These are phyloP conservation scores for Gossypium arboreum DNA, from an alignment of 345 rosid genomes.

Conservation along the genomic window DNA sequence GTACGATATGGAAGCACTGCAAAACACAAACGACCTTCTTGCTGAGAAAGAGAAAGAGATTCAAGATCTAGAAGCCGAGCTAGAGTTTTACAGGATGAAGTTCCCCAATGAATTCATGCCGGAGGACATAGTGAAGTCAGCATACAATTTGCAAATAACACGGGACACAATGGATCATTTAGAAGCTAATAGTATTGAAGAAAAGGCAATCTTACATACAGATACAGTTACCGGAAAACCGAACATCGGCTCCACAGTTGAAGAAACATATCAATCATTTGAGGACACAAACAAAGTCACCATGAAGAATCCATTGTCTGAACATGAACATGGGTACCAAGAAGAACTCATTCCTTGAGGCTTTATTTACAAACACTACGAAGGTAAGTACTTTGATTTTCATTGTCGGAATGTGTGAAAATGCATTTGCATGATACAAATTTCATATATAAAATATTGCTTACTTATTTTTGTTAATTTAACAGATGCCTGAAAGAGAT, in stretches of 20 bases:
- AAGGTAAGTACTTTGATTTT: background rate
- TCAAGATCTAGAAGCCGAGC: constrained; percentile 82
- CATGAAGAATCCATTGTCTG: constrained; percentile 7
- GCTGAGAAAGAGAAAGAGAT: constrained; percentile 75
- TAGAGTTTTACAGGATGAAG: constrained; percentile 59
- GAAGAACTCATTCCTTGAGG: constrained; percentile 14
- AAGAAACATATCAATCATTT: constrained; percentile 5
- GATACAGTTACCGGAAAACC: constrained; percentile 4
- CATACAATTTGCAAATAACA: constrained; percentile 13
- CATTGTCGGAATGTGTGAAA: background rate
- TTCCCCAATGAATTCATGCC: constrained; percentile 28
- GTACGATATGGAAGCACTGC: constrained; percentile 92
- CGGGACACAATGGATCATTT: constrained; percentile 20
- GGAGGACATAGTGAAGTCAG: constrained; percentile 17
- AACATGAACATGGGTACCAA: background rate
- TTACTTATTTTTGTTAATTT: background rate
- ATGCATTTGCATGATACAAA: background rate
- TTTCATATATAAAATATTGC: background rate
- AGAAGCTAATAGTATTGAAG: constrained; percentile 21
- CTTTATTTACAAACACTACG: background rate
- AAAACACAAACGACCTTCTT: constrained; percentile 68
- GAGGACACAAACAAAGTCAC: background rate
- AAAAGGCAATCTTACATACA: background rate
- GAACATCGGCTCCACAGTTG: background rate
- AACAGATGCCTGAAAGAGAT: constrained; percentile 13